A percentile compares a stretch with the other conserved stretches of the same genome.
Evolutionary conservation across 805 yeast species (phyloP).

Genomic region (Yarrowia sp.): DNA sequence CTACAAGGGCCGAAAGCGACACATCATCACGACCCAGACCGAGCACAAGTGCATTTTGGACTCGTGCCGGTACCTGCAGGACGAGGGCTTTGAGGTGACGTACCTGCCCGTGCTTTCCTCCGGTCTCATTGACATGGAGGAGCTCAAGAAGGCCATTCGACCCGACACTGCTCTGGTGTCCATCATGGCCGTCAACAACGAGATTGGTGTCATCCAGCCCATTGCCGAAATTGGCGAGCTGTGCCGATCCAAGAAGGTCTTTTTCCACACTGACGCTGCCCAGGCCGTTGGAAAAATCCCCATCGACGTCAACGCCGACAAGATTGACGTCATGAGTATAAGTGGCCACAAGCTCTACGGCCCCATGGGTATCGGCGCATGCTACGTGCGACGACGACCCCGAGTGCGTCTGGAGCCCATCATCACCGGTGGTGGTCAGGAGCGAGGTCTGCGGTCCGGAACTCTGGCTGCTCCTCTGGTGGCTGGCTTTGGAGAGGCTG

Average conservation of each 20-base stretch:
- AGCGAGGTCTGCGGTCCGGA: conserved; percentile 95
- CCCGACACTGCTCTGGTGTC: conserved; percentile 90
- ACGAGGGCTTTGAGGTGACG: conserved; percentile 95
- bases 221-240: conserved; percentile 86
- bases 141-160: conserved; percentile 76
- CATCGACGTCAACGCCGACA: conserved; percentile 86
- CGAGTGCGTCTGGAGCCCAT: conserved; percentile 95
- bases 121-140: conserved; percentile 76
- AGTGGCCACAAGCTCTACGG: conserved; percentile 97
- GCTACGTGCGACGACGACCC: conserved; percentile 94
- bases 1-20: conserved; percentile 84
- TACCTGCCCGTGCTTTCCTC: conserved; percentile 78
- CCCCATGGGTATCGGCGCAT: conserved; percentile 96
- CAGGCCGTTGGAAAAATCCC: conserved; percentile 95
- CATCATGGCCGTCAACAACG: conserved; percentile 96
- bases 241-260: conserved; percentile 82
- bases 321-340: conserved; percentile 88
- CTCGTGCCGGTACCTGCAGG: conserved; percentile 90
- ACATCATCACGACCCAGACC: conserved; percentile 92
- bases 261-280: conserved; percentile 97
- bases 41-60: conserved; percentile 99
- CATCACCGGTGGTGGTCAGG: conserved; percentile 98
- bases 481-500: conserved; percentile 97
- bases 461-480: conserved; percentile 96
- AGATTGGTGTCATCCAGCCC: conserved; percentile 97